These are phyloP conservation scores for Fragaria iinumae DNA, from an alignment of 306 rosid genomes.

Conservation along the genomic window DNA sequence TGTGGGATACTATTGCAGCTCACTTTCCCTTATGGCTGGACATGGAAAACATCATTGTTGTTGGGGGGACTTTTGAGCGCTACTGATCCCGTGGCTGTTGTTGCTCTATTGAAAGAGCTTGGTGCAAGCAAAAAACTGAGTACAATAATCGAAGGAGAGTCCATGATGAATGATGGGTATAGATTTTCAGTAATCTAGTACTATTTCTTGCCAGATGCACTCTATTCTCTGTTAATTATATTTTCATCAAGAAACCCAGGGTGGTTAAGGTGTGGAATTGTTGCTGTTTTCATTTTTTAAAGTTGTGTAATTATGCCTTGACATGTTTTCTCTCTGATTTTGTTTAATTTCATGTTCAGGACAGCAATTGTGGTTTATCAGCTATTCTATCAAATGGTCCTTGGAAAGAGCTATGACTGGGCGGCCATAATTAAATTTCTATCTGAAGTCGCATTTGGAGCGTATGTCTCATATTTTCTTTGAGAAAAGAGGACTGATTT, in stretches of 20 bases:
- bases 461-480: conserved; percentile 61
- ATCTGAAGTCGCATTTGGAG: conserved; percentile 75
- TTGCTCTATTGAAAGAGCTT: conserved; percentile 86
- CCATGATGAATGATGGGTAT: conserved; percentile 99
- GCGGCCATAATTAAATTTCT: conserved; percentile 61
- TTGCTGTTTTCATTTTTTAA: not conserved
- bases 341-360: conserved; percentile 51
- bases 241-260: not conserved
- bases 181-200: conserved; percentile 14
- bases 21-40: conserved; percentile 88
- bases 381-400: conserved; percentile 86
- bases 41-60: conserved; percentile 91
- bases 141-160: conserved; percentile 96
- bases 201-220: not conserved
- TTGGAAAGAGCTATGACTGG: conserved; percentile 78
- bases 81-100: conserved; percentile 98
- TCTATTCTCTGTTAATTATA: not conserved
- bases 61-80: conserved; percentile 97
- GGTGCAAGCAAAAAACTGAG: conserved; percentile 96
- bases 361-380: conserved; percentile 93
- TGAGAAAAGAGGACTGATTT: conserved; percentile 18
- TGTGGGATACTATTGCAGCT: conserved; percentile 46
- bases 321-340: conserved; percentile 18
- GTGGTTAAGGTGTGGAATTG: not conserved
- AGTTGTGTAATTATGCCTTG: not conserved